Evolutionary conservation across 768 basidiomycete genomes (phyloP), one percentile per base, ranked within the genome.

Genomic region (Lactarius hatsudake): DNA sequence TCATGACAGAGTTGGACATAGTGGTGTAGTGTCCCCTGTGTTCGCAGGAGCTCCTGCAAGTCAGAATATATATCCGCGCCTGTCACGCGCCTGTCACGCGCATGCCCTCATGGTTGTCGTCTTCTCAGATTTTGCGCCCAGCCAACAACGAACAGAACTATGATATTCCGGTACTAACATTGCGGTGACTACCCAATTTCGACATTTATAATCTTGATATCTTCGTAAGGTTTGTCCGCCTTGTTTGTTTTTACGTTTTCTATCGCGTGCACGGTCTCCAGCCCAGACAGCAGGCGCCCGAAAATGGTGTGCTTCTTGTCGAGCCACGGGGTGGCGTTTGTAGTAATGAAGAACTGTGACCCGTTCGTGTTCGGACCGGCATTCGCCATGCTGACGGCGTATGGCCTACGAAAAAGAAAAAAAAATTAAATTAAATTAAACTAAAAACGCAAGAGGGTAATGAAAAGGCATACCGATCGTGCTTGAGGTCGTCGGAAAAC

Each of bases 271-370:
- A 97, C 84, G 32, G 96, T 90, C 76, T 97, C 96, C 60, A 96
- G 79, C 6, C 96, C 96, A 5, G 88, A 87, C 42, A 90, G 79
- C 15, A 93, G 93, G 28, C 94, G 86, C 1, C 96, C 96, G 72
- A 98, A 98, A 71, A 98, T 91, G 0, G 93, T 96, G 74, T 92
- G 89, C 72, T 93, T 94, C 76, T 86, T 89, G 77, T 97, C 94
- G 69, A 96, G 79, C 94, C 94, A 96, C 8, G 94, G 93, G 9
- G 92, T 93, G 8, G 95, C 90, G 2, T 89, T 95, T 5, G 95
- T 97, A 9, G 96, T 98, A 75, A 98, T 94, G 80, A 98, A 99
- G 82, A 98, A 99, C 74, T 99, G 96, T 2, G 93, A 95, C 0
- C 95, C 96, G 75, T 98, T 98, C 42, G 96, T 97, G 55, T 78